phyloP scores from a whole-genome alignment of 257 asterid genomes.

The Fraxinus cuspidata region DNA sequence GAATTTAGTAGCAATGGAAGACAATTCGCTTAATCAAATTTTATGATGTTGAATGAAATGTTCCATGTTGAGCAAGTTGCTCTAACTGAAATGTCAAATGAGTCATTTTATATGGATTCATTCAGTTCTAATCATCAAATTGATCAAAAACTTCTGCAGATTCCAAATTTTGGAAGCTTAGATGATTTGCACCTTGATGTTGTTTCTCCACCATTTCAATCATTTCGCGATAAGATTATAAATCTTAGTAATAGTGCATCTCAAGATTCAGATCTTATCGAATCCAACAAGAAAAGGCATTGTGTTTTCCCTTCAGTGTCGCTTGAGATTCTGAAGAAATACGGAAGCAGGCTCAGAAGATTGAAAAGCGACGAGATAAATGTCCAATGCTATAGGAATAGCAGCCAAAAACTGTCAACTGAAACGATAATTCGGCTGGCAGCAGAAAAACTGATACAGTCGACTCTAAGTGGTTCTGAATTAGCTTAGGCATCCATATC shows the following conservation, averaged over 20 bases:
- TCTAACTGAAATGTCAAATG: constrained; percentile 10
- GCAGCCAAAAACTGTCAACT: constrained; percentile 23
- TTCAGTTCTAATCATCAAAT: constrained; percentile 14
- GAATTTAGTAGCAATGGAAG: neutral
- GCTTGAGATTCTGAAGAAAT: constrained; percentile 48
- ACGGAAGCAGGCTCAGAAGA: constrained; percentile 42
- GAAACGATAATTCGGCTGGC: constrained; percentile 48
- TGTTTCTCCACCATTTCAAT: constrained; percentile 25
- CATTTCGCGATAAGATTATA: constrained; percentile 15
- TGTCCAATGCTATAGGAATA: neutral
- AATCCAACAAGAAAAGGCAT: constrained; percentile 18
- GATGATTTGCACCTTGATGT: constrained; percentile 23
- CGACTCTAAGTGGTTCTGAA: constrained; percentile 25
- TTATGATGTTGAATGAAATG: neutral
- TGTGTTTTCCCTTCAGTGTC: constrained; percentile 30
- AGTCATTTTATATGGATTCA: neutral
- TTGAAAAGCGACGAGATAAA: constrained; percentile 27
- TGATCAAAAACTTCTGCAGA: constrained; percentile 18
- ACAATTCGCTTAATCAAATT: neutral
- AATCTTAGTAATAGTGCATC: neutral
- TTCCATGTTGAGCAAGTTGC: constrained; percentile 15
- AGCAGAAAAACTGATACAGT: constrained; percentile 51
- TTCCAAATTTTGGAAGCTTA: constrained; percentile 20
- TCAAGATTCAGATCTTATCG: constrained; percentile 14
- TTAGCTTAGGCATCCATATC: constrained; percentile 42